Evolutionary conservation across 2,329 filamentous ascomycete genomes (phyloP), one percentile per base, ranked within the genome.

Genomic region (Plenodomus biglobosus): DNA sequence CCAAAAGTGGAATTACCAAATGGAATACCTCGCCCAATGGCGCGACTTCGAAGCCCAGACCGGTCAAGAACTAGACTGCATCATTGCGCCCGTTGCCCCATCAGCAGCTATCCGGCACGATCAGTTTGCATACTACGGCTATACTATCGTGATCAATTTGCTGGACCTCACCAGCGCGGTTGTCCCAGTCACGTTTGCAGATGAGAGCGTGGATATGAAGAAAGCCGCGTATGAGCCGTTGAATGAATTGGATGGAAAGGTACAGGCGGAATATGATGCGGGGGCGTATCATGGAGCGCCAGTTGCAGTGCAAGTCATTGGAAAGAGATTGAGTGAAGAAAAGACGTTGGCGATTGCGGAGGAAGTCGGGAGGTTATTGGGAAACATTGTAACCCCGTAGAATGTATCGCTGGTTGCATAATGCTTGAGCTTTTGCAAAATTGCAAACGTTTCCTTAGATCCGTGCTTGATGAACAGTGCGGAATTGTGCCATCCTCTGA

Each of bases 161-260:
- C 40, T 56, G 0, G 50, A 56, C 38, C 54, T 46, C 22, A 50
- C 44, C 0, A 51, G 48, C n/a, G 59, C 55, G n/a, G 55, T 59
- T 2, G 42, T 63, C 3, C 60, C 60, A 3, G 57, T 62, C 21
- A 61, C 57, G 1, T 52, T 50, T 16, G 58, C 55, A 0, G 59
- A 63, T 40, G 51, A 53, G 42, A 30, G 22, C 3, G 38, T 55
- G 8, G 60, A 62, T 40, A 36, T 37, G 18, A 40, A 49, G 37
- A 43, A 54, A 16, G 18, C 22, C 6, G n/a, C 16, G 1, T 61
- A 50, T 30, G 44, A 50, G 37, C 61, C 61, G 0, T 38, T 59
- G 41, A 58, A 42, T 18, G 53, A 61, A 0, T 40, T 52, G 40
- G 61, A 65, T 30, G 39, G n/a, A 5, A 39, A 21, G 5, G 46